Percentiles rank a stretch among this genome's conserved stretches.
phyloP scores from a whole-genome alignment of 257 asterid genomes.

The Eucommia ulmoides region DNA sequence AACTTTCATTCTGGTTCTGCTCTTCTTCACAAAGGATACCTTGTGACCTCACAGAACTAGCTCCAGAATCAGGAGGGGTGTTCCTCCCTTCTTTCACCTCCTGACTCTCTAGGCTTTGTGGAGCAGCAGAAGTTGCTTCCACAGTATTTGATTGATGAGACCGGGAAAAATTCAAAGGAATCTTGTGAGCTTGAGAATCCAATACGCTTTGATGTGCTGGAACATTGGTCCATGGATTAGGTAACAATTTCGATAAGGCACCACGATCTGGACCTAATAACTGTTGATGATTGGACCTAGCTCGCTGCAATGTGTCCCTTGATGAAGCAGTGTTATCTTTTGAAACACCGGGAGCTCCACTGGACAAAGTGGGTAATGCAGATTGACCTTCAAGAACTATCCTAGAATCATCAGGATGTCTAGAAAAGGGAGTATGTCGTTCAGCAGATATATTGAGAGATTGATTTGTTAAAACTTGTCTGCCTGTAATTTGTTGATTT shows the following conservation, averaged over 20 bases:
- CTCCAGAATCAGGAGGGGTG: conserved; percentile 12
- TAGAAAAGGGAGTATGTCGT: conserved; percentile 18
- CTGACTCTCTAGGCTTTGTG: conserved; percentile 17
- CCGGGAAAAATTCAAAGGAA: conserved; percentile 23
- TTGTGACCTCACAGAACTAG: conserved; percentile 23
- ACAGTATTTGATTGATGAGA: conserved; percentile 31
- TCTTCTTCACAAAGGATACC: conserved; percentile 25
- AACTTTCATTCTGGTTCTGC: conserved; percentile 25
- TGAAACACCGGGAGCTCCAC: conserved; percentile 22
- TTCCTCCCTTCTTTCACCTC: conserved; percentile 18
- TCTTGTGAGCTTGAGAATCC: conserved; percentile 24
- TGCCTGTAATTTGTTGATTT: conserved; percentile 29
- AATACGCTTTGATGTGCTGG: conserved; percentile 28
- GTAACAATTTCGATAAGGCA: conserved; percentile 15
- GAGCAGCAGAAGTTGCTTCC: conserved; percentile 40
- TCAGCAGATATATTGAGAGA: conserved; percentile 21
- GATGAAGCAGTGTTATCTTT: conserved; percentile 21
- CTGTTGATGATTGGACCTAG: conserved; percentile 20
- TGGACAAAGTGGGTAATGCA: conserved; percentile 25
- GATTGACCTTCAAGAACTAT: conserved; percentile 19
- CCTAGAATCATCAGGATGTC: conserved; percentile 27
- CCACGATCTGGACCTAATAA: too few relatives aligned
- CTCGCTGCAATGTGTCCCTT: conserved; percentile 19
- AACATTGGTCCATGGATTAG: conserved; percentile 32
- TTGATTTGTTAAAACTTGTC: conserved; percentile 28